These are phyloP conservation scores for Rutstroemia sp. DNA, from an alignment of 2,329 filamentous ascomycete genomes.

Conservation along the genomic window DNA sequence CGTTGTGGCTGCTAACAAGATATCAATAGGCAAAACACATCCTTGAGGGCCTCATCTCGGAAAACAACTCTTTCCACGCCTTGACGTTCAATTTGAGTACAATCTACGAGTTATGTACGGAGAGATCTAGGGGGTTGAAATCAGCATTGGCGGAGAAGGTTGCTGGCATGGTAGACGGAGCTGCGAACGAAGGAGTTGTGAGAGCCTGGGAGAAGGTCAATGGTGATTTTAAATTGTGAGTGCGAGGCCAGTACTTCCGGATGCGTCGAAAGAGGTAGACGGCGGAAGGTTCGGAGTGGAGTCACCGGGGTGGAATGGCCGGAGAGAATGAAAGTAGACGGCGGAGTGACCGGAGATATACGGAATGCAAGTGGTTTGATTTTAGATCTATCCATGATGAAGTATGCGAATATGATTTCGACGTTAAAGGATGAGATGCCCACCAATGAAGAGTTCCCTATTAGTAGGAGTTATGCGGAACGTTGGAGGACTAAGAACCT, in stretches of 20 bases:
- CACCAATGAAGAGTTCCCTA: too few relatives aligned
- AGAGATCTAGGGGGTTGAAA: slow-evolving; percentile 66
- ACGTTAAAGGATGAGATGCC: too few relatives aligned
- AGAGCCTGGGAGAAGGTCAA: slow-evolving; percentile 28
- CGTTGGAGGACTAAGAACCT: too few relatives aligned
- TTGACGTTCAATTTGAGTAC: slow-evolving; percentile 86
- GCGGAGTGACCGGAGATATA: too few relatives aligned
- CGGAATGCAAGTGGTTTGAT: too few relatives aligned
- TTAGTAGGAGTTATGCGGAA: too few relatives aligned
- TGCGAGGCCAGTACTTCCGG: not conserved
- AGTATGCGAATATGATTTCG: too few relatives aligned
- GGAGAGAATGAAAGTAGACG: not conserved
- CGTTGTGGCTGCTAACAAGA: not conserved
- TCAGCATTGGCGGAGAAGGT: slow-evolving; percentile 61
- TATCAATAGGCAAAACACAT: slow-evolving; percentile 50
- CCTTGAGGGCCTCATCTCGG: slow-evolving; percentile 58
- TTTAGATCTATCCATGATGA: too few relatives aligned
- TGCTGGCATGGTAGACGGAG: slow-evolving; percentile 34
- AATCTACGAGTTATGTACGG: slow-evolving; percentile 85
- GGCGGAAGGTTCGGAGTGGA: not conserved
- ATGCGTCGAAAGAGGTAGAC: not conserved
- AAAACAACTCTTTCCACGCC: slow-evolving; percentile 63
- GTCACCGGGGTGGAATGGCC: not conserved
- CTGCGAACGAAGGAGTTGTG: not conserved
- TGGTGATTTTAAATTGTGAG: slow-evolving; percentile 29